Conservation (phyloP, 352 stramenopile genomes). For the Plasmopara muralis region DNA sequence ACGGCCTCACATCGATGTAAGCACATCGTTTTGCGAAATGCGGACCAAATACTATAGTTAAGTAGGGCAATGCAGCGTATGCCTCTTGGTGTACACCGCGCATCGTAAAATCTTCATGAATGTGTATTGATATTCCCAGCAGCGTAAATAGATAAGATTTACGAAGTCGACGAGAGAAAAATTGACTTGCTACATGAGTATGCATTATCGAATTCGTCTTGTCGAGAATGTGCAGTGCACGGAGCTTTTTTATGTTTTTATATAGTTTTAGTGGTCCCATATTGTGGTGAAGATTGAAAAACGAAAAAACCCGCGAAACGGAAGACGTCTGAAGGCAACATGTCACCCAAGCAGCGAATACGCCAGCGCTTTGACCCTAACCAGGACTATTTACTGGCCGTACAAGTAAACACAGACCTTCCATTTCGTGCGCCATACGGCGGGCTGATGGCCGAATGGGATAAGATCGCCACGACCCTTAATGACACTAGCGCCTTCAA, state of each 20-base stretch:
- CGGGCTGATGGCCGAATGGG: slow-evolving; percentile 26
- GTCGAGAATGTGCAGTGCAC: no score
- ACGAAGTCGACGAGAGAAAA: no score
- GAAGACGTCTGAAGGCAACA: slow-evolving; percentile 1
- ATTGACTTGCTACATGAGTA: no score
- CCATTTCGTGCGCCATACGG: slow-evolving; percentile 26
- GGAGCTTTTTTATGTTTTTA: no score
- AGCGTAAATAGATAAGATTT: no score
- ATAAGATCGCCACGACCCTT: slow-evolving; percentile 29
- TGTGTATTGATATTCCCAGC: no score
- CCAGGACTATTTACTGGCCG: slow-evolving; percentile 28
- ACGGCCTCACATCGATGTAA: slow-evolving; percentile 51
- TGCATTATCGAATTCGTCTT: no score
- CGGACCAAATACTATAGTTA: neutral
- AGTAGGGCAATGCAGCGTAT: no score
- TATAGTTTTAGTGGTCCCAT: no score
- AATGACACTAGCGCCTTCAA: slow-evolving; percentile 30
- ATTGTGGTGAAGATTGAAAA: no score
- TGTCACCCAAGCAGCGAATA: slow-evolving; percentile 13
- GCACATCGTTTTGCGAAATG: slow-evolving; percentile 1
- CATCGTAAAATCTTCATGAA: no score
- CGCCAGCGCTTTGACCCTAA: slow-evolving; percentile 26
- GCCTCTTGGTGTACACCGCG: no score
- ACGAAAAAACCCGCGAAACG: slow-evolving; percentile 13
- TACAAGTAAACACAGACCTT: slow-evolving; percentile 28